Evolutionary conservation across 106 monocot species (phyloP), one percentile per base, ranked within the genome.

Genomic region (Dendrobium catenatum): DNA sequence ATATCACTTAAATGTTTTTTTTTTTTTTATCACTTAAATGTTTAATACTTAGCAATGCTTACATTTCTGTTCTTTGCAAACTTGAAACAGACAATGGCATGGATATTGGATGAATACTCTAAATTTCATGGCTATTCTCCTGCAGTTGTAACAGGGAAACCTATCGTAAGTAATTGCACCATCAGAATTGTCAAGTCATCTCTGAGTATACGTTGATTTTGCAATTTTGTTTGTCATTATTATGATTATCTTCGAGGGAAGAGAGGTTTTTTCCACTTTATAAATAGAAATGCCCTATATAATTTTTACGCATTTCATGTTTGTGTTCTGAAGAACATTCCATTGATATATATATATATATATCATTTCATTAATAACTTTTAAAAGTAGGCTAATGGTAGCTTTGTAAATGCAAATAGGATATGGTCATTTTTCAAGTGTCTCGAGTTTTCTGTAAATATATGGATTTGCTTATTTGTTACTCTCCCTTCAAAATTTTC

Each of bases 61-160:
- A 41, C 33, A 47, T 82, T 48, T 42, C 8, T 82, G 47, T 42
- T 86, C 27, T 74, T 66, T 82, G 37, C 2, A 73, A 74, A 79
- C 70, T 75, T 24, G 68, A 37, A 54, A 26, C 82, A 95, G 95
- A 95, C 95, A 55, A 95, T 95, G 95, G 90, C 95, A 42, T 95
- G 95, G 95, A 95, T 95, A 86, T 83, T 95, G 54, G 95, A 93
- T 47, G 95, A 95, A 61, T 95, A 95, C 80, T 93, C 95, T 22
- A 95, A 95, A 73, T 95, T 95, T 66, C 95, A 95, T 80, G 95
- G 95, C 72, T 85, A 95, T 66, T 95, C 95, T 43, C 95, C 95
- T 55, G 95, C 93, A 47, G 93, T 95, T 79, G 95, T 95, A 22
- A 95, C 95, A 20, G 95, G 95, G 83, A 95, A 95, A 79, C 95